Evolutionary conservation across 192 early-diverging fungal genomes (phyloP), one percentile per base, ranked within the genome.

Genomic region (Coemansia sp.): DNA sequence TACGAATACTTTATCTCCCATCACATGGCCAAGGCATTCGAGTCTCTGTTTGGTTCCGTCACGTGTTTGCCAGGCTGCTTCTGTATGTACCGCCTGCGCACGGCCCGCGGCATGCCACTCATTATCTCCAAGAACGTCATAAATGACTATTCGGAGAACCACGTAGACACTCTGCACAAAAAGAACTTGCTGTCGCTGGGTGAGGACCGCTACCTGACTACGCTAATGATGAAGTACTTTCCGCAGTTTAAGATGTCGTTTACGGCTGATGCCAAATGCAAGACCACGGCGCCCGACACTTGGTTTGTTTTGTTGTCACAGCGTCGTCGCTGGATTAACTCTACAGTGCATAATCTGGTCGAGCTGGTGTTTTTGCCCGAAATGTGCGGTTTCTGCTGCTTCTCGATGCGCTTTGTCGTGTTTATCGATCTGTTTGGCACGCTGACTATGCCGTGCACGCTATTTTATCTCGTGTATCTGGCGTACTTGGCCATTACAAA

Each of bases 301-400:
- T 97, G 92, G 90, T 79, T 78, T 2, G 82, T 98, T 4, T 77
- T 98, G 23, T 72, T 96, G 2, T 97, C 95, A 5, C 96, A 98
- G 78, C 85, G 96, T 24, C 91, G 96, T 67, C 90, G 96, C 21
- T 98, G 96, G 96, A 98, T 98, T 80, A 98, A 98, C 82, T 97
- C 95, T 10, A 98, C 96, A 0, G 90, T 98, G 24, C 96, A 98
- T 80, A 98, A 98, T 69, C 73, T 97, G 65, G 80, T 93, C 45
- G 96, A 98, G 82, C 83, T 98, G 17, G 70, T 95, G 39, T 86
- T 89, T 62, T 66, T 97, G 21, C 85, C 88, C 2, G 87, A 96
- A 66, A 86, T 98, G 77, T 98, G 96, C 66, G 94, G 94, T 14
- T 93, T 93, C 76, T 96, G 93, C 82, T 98, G 93, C 79, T 93